Evolutionary conservation across 257 asterid species (phyloP), one percentile per base, ranked within the genome.

Genomic region (Anisodus acutangulus): DNA sequence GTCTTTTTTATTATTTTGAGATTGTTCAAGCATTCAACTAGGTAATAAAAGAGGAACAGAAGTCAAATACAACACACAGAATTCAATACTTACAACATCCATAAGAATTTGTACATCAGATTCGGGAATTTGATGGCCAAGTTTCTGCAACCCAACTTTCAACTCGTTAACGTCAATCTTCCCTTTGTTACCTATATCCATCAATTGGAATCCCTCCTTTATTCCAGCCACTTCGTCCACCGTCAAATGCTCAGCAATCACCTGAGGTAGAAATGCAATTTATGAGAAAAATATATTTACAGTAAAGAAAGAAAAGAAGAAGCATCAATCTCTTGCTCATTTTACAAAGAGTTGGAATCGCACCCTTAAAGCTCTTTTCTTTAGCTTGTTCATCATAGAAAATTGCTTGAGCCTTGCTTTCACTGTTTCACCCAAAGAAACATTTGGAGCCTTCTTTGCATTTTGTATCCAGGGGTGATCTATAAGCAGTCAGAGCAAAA

Each of bases 381-480:
- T 90, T 87, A 90, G 86, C 85, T 90, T 90, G 88, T 90, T 90
- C 92, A 90, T 90, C 57, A 88, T 79, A 41, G 92, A 86, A 60
- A 90, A 90, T 84, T 90, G 92, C 82, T 90, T 90, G 51, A 90
- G 91, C 86, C 92, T 90, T 72, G 91, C 88, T 81, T 82, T 87
- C 84, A 90, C 91, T 15, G 91, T 87, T 86, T 90, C 92, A 35
- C 92, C 92, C 82, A 90, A 71, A 63, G 91, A 88, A 59, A 90
- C 90, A 59, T 88, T 90, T 31, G 92, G 91, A 86, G 91, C 90
- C 78, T 83, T 88, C 83, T 90, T 90, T 55, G 91, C 91, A 85
- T 90, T 90, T 82, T 86, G 91, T 72, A 90, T 66, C 92, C 92
- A 90, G 71, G 92, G 90, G 86, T 90, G 92, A 83, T 90, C 92